These are phyloP conservation scores for Dactylellina haptotyla DNA, from an alignment of 2,329 filamentous ascomycete genomes.

Conservation along the genomic window DNA sequence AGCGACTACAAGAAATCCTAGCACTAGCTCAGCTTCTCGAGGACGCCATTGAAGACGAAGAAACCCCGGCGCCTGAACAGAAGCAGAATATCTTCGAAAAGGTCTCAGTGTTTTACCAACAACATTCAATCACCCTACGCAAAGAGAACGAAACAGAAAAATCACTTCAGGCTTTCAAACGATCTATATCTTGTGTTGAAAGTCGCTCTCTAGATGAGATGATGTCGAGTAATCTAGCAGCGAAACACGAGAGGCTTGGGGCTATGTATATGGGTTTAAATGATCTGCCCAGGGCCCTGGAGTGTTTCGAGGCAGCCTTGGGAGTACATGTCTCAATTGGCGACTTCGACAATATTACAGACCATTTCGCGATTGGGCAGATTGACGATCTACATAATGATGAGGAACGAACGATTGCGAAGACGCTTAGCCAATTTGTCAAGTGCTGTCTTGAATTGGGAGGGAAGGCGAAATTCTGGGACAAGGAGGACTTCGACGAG, in stretches of 20 bases:
- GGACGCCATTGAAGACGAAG: slow-evolving; percentile 44
- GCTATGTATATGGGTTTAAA: slow-evolving; percentile 54
- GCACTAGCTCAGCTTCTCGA: slow-evolving; percentile 42
- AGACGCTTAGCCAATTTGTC: slow-evolving; percentile 39
- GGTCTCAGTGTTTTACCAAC: slow-evolving; percentile 50
- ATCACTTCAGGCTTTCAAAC: slow-evolving; percentile 54
- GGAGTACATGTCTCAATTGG: slow-evolving; percentile 27
- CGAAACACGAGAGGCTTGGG: slow-evolving; percentile 56
- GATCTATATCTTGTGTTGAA: slow-evolving; percentile 55
- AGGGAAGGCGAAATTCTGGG: slow-evolving; percentile 27
- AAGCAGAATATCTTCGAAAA: slow-evolving; percentile 49
- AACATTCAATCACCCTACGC: slow-evolving; percentile 37
- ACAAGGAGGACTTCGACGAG: slow-evolving; percentile 22
- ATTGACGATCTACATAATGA: slow-evolving; percentile 47
- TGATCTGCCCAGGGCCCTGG: slow-evolving; percentile 54
- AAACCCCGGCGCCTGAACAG: neutral
- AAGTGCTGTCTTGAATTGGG: slow-evolving; percentile 32
- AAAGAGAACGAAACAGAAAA: slow-evolving; percentile 47
- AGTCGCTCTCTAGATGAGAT: slow-evolving; percentile 55
- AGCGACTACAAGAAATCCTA: slow-evolving; percentile 47
- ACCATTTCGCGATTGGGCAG: slow-evolving; percentile 30
- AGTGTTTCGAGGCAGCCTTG: slow-evolving; percentile 44
- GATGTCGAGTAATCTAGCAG: slow-evolving; percentile 52
- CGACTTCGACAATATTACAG: slow-evolving; percentile 41
- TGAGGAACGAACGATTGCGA: slow-evolving; percentile 41